Evolutionary conservation across 1,284 basidiomycete genomes (phyloP).

Genomic region (Cryptococcus maquisensis): DNA sequence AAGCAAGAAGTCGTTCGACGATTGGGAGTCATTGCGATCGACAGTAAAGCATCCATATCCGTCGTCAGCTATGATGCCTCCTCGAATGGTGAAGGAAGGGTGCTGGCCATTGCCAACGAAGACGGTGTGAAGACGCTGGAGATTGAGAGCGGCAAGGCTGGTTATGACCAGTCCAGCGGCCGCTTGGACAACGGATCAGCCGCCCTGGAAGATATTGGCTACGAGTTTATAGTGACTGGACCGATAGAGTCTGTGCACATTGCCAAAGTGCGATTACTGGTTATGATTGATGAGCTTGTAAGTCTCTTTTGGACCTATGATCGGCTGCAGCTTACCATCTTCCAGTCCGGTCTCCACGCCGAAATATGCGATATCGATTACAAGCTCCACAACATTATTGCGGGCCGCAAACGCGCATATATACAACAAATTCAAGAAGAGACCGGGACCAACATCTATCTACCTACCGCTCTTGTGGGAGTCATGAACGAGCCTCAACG

Average conservation of each 20-base stretch:
- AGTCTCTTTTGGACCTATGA: slow-evolving; percentile 41
- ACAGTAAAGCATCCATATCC: slow-evolving; percentile 81
- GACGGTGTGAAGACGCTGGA: slow-evolving; percentile 2
- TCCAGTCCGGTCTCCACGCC: slow-evolving; percentile 77
- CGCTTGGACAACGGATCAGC: background rate
- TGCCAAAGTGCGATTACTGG: slow-evolving; percentile 81
- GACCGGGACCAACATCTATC: slow-evolving; percentile 94
- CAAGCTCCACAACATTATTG: slow-evolving; percentile 88
- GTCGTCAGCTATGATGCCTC: slow-evolving; percentile 54
- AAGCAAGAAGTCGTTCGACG: slow-evolving; percentile 81
- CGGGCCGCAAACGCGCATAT: slow-evolving; percentile 79
- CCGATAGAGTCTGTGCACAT: slow-evolving; percentile 80
- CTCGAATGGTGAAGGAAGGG: slow-evolving; percentile 19
- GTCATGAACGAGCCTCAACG: slow-evolving; percentile 54
- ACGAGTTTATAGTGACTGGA: slow-evolving; percentile 86
- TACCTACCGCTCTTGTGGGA: slow-evolving; percentile 84
- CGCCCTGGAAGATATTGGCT: slow-evolving; percentile 52
- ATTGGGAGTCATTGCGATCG: slow-evolving; percentile 86
- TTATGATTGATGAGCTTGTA: slow-evolving; percentile 91
- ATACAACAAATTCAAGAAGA: slow-evolving; percentile 95
- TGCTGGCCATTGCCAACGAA: slow-evolving; percentile 30
- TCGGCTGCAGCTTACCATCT: slow-evolving; percentile 2
- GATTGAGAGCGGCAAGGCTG: background rate
- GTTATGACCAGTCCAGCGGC: background rate
- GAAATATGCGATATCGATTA: slow-evolving; percentile 92